Percentiles rank a stretch among this genome's conserved stretches.
Conservation (phyloP, 2,329 filamentous ascomycete species). For the Aspergillus tubingensis region DNA sequence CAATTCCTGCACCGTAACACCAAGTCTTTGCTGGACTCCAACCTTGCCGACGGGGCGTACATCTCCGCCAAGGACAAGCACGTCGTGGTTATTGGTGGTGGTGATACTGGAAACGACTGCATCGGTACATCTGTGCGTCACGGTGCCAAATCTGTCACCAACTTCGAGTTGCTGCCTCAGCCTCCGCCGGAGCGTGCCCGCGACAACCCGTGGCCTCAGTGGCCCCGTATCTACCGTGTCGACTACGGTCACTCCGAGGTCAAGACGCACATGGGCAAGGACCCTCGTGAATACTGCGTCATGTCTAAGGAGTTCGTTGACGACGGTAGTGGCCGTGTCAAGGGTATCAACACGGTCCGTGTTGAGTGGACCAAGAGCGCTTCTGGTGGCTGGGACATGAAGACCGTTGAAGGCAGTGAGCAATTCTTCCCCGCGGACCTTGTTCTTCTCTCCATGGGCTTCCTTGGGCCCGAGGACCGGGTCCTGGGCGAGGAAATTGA, state of each 20-base stretch:
- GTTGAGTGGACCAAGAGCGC: conserved; percentile 94
- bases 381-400: conserved; percentile 96
- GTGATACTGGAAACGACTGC: conserved; percentile 97
- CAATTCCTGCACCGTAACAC: conserved; percentile 97
- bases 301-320: conserved; percentile 97
- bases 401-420: conserved; percentile 89
- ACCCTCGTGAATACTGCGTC: conserved; percentile 95
- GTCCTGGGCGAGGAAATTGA: conserved; percentile 86
- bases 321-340: conserved; percentile 82
- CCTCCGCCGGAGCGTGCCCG: conserved; percentile 85
- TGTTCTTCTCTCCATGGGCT: conserved; percentile 94
- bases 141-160: conserved; percentile 91
- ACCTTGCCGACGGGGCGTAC: conserved; percentile 79
- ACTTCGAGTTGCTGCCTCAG: conserved; percentile 94
- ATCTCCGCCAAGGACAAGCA: conserved; percentile 95
- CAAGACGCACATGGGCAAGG: conserved; percentile 92
- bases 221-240: conserved; percentile 97
- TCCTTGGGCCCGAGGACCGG: conserved; percentile 88
- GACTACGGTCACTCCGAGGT: conserved; percentile 97
- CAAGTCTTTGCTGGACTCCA: conserved; percentile 92
- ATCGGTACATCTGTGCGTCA: conserved; percentile 96
- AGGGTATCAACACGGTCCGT: conserved; percentile 92
- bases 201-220: conserved; percentile 98
- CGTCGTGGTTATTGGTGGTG: conserved; percentile 94
- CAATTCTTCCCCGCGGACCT: conserved; percentile 96